These are phyloP conservation scores for Amanita muscaria DNA, from an alignment of 768 basidiomycete genomes.

Conservation along the genomic window DNA sequence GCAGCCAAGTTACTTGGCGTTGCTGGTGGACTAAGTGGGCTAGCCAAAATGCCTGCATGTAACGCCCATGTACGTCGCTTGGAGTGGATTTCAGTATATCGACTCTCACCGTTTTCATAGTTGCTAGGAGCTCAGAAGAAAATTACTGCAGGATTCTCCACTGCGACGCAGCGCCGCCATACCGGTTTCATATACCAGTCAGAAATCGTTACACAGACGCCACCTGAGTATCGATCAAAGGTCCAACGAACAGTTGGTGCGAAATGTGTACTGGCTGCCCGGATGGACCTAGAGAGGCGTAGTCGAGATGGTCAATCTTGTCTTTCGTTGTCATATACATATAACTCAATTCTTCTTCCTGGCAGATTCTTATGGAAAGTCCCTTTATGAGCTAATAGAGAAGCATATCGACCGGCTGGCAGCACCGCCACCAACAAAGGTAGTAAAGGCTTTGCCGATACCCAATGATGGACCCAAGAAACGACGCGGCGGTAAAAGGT, in stretches of 20 bases:
- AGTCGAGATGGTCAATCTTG: slow-evolving; percentile 63
- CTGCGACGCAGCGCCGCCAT: slow-evolving; percentile 78
- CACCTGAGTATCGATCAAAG: slow-evolving; percentile 84
- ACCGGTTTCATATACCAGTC: slow-evolving; percentile 97
- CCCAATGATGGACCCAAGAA: slow-evolving; percentile 96
- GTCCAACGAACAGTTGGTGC: slow-evolving; percentile 91
- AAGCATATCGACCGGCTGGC: slow-evolving; percentile 86
- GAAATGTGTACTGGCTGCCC: slow-evolving; percentile 80
- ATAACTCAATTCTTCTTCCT: too few relatives aligned
- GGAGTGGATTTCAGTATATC: neutral
- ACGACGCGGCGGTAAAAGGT: slow-evolving; percentile 92
- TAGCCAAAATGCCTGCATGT: slow-evolving; percentile 91
- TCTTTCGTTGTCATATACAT: neutral
- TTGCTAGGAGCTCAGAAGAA: slow-evolving; percentile 92
- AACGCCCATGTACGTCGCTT: slow-evolving; percentile 74
- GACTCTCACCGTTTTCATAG: slow-evolving; percentile 28
- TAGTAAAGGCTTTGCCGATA: slow-evolving; percentile 86
- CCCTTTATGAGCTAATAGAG: slow-evolving; percentile 81
- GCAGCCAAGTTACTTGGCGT: slow-evolving; percentile 97
- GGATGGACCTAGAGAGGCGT: slow-evolving; percentile 89
- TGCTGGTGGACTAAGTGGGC: slow-evolving; percentile 83
- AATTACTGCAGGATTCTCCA: slow-evolving; percentile 87
- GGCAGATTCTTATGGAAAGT: slow-evolving; percentile 70
- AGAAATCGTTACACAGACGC: slow-evolving; percentile 76
- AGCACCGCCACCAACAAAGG: slow-evolving; percentile 90